These are phyloP conservation scores for Noccaea bulbosa DNA, from an alignment of 345 rosid genomes.

Conservation along the genomic window DNA sequence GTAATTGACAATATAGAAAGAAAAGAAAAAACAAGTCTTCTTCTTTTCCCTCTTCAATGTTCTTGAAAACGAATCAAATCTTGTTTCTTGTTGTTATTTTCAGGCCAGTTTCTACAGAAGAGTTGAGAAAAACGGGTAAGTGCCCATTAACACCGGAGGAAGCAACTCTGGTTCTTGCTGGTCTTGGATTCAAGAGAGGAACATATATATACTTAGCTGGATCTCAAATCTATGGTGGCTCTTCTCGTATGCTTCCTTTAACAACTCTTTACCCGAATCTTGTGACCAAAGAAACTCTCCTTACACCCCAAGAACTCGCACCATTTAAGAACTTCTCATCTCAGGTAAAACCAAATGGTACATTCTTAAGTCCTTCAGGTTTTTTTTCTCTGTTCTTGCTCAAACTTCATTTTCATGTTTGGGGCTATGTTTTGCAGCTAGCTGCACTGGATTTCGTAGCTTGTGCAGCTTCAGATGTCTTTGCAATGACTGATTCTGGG, in stretches of 20 bases:
- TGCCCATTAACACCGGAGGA: constrained; percentile 99
- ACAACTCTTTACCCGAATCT: constrained; percentile 77
- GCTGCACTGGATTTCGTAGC: constrained; percentile 92
- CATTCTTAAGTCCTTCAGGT: not conserved
- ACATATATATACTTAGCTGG: constrained; percentile 86
- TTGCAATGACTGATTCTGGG: constrained; percentile 96
- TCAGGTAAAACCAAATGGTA: constrained; percentile 54
- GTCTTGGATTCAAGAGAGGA: constrained; percentile 66
- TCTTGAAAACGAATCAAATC: not conserved
- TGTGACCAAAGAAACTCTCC: constrained; percentile 87
- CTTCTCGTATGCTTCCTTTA: constrained; percentile 71
- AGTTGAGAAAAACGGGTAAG: constrained; percentile 75
- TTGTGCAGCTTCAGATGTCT: constrained; percentile 86
- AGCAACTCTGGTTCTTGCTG: constrained; percentile 84
- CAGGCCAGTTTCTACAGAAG: constrained; percentile 61
- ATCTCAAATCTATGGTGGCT: constrained; percentile 70
- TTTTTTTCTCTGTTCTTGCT: not conserved
- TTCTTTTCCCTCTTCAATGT: not conserved
- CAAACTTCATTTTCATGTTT: constrained; percentile 3
- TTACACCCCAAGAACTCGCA: constrained; percentile 68
- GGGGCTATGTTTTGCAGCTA: constrained; percentile 51
- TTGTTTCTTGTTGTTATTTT: not conserved
- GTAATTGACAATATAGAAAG: constrained; percentile 43
- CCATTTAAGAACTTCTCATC: constrained; percentile 91
- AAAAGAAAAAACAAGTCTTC: not conserved